phyloP scores from a whole-genome alignment of 805 yeast species.

The Zygosaccharomyces bailii region DNA sequence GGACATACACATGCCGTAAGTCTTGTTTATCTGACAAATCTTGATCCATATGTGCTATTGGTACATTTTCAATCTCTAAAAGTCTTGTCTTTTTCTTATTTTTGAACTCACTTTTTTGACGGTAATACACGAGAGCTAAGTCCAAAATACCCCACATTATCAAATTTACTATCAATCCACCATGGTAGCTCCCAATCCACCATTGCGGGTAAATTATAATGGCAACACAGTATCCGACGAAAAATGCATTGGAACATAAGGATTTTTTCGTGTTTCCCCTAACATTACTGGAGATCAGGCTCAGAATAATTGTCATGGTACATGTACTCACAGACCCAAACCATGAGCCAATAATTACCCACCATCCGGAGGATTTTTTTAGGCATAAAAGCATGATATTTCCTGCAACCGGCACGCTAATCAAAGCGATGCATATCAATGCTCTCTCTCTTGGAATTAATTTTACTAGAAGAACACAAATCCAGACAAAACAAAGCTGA shows the following conservation, averaged over 20 bases:
- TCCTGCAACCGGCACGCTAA: slow-evolving; percentile 9
- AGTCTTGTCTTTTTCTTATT: slow-evolving; percentile 25
- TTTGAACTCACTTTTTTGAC: slow-evolving; percentile 27
- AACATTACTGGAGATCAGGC: slow-evolving; percentile 13
- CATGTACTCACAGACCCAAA: slow-evolving; percentile 10
- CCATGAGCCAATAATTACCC: slow-evolving; percentile 12
- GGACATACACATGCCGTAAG: slow-evolving; percentile 25
- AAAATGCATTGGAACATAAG: slow-evolving; percentile 15
- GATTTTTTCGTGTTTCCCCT: slow-evolving; percentile 15
- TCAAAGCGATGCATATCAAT: slow-evolving; percentile 2
- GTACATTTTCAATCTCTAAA: slow-evolving; percentile 13
- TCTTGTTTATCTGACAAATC: slow-evolving; percentile 34
- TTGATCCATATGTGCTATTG: slow-evolving; percentile 19
- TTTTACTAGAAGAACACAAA: slow-evolving; percentile 10
- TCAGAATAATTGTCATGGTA: slow-evolving; percentile 8
- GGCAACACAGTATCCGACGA: slow-evolving; percentile 22
- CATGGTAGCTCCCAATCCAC: slow-evolving; percentile 23
- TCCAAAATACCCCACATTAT: slow-evolving; percentile 32
- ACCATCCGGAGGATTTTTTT: slow-evolving; percentile 8
- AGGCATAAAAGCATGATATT: slow-evolving; percentile 8
- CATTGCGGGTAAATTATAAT: slow-evolving; percentile 24
- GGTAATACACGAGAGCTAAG: slow-evolving; percentile 27
- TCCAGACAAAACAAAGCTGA: slow-evolving; percentile 11
- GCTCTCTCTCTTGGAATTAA: slow-evolving; percentile 11
- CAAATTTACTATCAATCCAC: slow-evolving; percentile 22